Evolutionary conservation across 1,139 yeast species (phyloP).

Genomic region (Pichia terricola): DNA sequence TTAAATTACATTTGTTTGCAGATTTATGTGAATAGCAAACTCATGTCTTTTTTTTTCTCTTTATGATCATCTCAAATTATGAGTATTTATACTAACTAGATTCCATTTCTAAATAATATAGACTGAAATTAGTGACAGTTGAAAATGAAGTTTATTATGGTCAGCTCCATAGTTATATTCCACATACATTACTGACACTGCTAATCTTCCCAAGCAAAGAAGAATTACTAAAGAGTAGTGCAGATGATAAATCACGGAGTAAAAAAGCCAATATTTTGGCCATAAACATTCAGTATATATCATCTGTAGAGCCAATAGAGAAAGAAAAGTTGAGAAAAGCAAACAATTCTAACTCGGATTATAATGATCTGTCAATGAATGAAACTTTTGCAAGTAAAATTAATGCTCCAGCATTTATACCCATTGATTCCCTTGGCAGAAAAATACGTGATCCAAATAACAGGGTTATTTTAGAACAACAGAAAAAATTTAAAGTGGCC

Average conservation of each 20-base stretch:
- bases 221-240: neutral
- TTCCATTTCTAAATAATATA: no score
- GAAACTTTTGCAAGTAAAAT: slow-evolving; percentile 16
- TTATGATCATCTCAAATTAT: no score
- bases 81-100: no score
- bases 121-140: neutral
- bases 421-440: slow-evolving; percentile 13
- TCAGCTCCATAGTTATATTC: neutral
- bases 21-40: no score
- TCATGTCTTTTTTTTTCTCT: no score
- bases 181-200: neutral
- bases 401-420: slow-evolving; percentile 15
- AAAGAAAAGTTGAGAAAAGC: slow-evolving; percentile 16
- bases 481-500: slow-evolving; percentile 15
- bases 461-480: slow-evolving; percentile 12
- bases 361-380: slow-evolving; percentile 11
- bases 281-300: slow-evolving; percentile 51
- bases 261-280: slow-evolving; percentile 36
- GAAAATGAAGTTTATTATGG: neutral
- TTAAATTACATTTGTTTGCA: no score
- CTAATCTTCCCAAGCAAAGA: neutral
- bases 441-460: slow-evolving; percentile 13
- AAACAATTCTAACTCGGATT: neutral
- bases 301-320: slow-evolving; percentile 39
- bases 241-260: slow-evolving; percentile 1